Base-by-base conservation (phyloP, 2,329 filamentous ascomycete species). In the Apiospora aurea region DNA sequence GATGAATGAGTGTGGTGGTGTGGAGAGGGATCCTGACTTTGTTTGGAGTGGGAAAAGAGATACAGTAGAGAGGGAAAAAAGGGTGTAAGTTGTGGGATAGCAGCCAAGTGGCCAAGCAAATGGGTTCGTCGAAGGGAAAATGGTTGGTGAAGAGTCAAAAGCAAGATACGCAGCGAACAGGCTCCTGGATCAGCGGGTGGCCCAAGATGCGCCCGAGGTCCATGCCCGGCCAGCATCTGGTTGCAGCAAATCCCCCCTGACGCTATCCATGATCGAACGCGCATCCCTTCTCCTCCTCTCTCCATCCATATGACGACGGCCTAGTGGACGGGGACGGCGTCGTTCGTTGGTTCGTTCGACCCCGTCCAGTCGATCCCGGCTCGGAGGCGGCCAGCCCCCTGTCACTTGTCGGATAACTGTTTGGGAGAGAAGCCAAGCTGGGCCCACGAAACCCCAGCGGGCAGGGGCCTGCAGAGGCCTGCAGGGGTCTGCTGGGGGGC, bases 101-200 rank as follows among this genome's bases (percentile, higher is more conserved):
- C 66, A 64, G 71, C 75, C 74, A 75, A 75, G 34, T 41, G 34
- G 73, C 73, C 72, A 72, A 73, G 75, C 71, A 70, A 73, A 73
- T 43, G 71, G 53, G 43, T 53, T 53, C 43, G 6, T 34, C 18
- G 49, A 64, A 69, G 38, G 57, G 69, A 51, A 29, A 46, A 43
- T 67, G 75, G 75, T 75, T 76, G 75, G 74, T 71, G 75, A 76
- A 73, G 75, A 78, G 74, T 74, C 74, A 69, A 73, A 74, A 76
- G 70, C 68, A 74, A 69, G 73, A 74, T 41, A 47, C 41, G 26
- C 26, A 38, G 44, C 7, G 46, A 69, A 49, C 21, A 18, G 2
- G 21, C 57, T 5, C 18, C 41, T 64, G 57, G 57, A 21, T 21
- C 57, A 64, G 57, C 7, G 1, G 21, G 69, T 70, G 49, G 69